Evolutionary conservation across 2,329 filamentous ascomycete genomes (phyloP), one percentile per base, ranked within the genome.

Genomic region (Fusarium chuoi): DNA sequence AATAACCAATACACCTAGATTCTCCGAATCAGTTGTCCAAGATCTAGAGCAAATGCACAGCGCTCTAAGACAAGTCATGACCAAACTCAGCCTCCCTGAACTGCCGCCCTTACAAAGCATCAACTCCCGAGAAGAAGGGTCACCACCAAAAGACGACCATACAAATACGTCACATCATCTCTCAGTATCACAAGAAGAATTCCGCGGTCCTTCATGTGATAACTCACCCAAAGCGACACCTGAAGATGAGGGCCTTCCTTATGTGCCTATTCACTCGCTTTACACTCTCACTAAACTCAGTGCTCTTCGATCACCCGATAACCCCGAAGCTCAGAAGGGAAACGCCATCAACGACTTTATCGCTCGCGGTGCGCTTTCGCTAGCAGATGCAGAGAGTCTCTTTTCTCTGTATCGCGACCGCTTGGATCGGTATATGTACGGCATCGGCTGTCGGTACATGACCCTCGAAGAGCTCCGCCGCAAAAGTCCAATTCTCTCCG

Each of bases 401-500:
- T 89, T 88, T 71, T 78, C 82, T 7, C 81, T 88, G 17, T 89
- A 88, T 71, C 85, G 84, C 51, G 83, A 86, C 52, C 85, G 84
- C 1, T 84, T 89, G 64, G 88, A 89, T 62, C 84, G 86, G 54
- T 85, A 87, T 54, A 84, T 89, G 70, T 89, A 87, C 64, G 85
- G 85, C 5, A 87, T 89, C 20, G 85, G 88, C 24, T 82, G 87
- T 24, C 84, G 85, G 12, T 87, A 88, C 68, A 81, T 82, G 49
- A 84, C 86, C 11, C 79, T 89, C 4, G 85, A 85, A 1, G 86
- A 85, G 6, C 80, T 91, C 10, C 85, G 89, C 22, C 85, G 87
- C 33, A 85, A 85, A 28, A 91, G 89, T 13, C 85, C 88, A 0
- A 82, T 90, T 11, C 81, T 91, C 18, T 87, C 88, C 1, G 87